Evolutionary conservation across 2,329 filamentous ascomycete species (phyloP).

Genomic region (Fusarium udum): DNA sequence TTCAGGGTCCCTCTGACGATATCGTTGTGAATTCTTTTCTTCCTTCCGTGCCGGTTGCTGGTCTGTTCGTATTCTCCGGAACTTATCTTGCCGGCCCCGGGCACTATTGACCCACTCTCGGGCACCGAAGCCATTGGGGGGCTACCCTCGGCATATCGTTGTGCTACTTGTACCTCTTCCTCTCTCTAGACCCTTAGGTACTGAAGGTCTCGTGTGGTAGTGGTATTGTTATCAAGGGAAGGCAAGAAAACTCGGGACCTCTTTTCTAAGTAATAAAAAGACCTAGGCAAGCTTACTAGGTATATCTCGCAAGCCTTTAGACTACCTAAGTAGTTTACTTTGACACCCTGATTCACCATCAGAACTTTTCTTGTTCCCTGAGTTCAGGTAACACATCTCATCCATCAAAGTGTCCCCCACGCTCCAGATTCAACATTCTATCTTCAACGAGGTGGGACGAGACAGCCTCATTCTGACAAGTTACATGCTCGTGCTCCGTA

Average conservation of each 20-base stretch:
- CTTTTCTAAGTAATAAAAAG: not conserved
- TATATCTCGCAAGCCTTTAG: not conserved
- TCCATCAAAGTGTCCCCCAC: not conserved
- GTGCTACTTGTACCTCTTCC: not conserved
- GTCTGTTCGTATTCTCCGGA: constrained; percentile 3
- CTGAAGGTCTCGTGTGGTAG: not conserved
- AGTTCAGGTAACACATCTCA: not conserved
- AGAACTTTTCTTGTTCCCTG: not conserved
- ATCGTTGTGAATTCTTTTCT: not conserved
- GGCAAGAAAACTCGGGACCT: not conserved
- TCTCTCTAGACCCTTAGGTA: not conserved
- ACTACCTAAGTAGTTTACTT: not conserved
- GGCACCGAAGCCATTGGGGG: constrained; percentile 19
- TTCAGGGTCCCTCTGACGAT: constrained; percentile 17
- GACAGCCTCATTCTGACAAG: not conserved
- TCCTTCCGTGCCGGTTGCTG: constrained; percentile 11
- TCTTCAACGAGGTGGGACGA: not conserved
- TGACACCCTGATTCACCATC: not conserved
- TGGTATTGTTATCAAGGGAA: not conserved
- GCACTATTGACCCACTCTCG: constrained; percentile 25
- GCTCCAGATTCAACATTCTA: not conserved
- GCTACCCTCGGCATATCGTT: constrained; percentile 20
- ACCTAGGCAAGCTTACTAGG: not conserved
- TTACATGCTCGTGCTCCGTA: not conserved
- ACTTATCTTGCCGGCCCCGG: constrained; percentile 6